Evolutionary conservation across 1,284 basidiomycete species (phyloP).

Genomic region (Fomitopsis schrenkii): DNA sequence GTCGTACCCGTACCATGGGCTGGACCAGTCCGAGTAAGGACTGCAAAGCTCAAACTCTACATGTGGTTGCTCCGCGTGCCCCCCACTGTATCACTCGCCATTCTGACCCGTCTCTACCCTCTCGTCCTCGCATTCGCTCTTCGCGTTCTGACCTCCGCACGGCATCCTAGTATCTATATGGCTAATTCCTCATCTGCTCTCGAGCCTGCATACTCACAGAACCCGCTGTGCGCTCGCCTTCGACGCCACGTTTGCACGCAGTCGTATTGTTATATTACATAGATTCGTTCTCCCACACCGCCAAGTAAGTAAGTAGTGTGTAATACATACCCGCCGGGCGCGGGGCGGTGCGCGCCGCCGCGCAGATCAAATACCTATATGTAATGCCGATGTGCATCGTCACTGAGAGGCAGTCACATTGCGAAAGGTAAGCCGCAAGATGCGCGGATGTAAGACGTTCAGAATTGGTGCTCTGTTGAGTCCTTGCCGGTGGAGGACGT

Average conservation of each 20-base stretch:
- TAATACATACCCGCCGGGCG: constrained; percentile 3
- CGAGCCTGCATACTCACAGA: background rate
- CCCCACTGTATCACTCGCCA: background rate
- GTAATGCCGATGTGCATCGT: background rate
- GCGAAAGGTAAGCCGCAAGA: background rate
- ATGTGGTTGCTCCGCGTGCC: background rate
- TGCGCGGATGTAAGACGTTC: background rate
- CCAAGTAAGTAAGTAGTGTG: background rate
- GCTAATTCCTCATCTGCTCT: background rate
- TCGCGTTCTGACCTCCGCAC: background rate
- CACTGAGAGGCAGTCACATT: background rate
- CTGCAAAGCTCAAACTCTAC: constrained; percentile 2
- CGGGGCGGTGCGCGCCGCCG: constrained; percentile 1
- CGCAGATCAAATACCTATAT: background rate
- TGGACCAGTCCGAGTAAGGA: constrained; percentile 28
- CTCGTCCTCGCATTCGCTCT: background rate
- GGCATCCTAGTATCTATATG: background rate
- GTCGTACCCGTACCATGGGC: constrained; percentile 37
- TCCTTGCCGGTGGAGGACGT: constrained; percentile 80
- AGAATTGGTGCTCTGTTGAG: constrained; percentile 84
- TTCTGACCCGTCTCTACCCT: background rate
- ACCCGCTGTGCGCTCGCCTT: background rate
- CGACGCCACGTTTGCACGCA: background rate
- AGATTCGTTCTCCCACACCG: background rate
- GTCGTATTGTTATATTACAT: constrained; percentile 1